Base-by-base conservation (phyloP, 257 asterid species). In the Solanum piurae region DNA sequence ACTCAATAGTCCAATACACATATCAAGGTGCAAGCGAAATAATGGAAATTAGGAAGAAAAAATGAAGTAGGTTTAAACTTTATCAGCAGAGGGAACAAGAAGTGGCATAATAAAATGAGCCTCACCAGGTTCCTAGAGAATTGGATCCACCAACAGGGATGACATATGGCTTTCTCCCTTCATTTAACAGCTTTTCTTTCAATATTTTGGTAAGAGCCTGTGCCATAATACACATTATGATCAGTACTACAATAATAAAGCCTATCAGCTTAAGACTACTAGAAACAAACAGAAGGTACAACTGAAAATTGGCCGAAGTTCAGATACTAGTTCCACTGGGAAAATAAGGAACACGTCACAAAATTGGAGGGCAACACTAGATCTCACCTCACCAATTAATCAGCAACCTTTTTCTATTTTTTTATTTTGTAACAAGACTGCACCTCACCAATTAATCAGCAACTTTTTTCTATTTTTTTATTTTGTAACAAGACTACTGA, bases 131-230 rank as follows among this genome's bases (percentile, higher is more conserved):
- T 87, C 99, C 99, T 89, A 95, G 87, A 88, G 98, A 94, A 93
- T 97, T 94, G 60, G 99, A 97, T 91, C 99, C 99, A 60, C 99
- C 99, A 85, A 92, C 98, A 87, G 99, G 98, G 91, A 97, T 94
- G 86, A 96, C 94, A 87, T 97, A 97, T 13, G 99, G 99, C 91
- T 89, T 96, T 94, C 96, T 94, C 85, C 99, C 99, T 92, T 96
- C 98, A 49, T 89, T 94, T 90, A 92, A 80, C 91, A 97, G 89
- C 76, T 94, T 96, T 85, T 94, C 98, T 91, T 95, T 97, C 92
- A 97, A 89, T 87, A 93, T 87, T 87, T 90, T 90, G 86, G 96
- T 91, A 73, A 97, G 99, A 89, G 95, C 98, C 99, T 95, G 95
- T 86, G 36, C 83, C 68, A 83, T 86, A 60, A 86, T 46, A 36